Conservation (phyloP, 208 protist genomes). For the Leishmania arabica region DNA sequence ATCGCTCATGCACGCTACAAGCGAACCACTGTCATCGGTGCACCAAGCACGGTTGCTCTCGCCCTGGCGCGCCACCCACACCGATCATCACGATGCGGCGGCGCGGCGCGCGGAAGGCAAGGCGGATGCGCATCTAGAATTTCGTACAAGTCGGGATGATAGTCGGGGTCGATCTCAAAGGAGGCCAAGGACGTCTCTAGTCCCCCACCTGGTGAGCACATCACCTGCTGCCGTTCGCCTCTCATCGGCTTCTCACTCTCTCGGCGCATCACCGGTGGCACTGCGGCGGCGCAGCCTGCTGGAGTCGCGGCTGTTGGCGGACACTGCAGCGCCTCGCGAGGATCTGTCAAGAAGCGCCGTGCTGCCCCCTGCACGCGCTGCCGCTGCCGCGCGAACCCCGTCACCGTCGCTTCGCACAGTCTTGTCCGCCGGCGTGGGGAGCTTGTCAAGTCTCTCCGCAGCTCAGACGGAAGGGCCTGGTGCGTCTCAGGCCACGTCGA, state of each 20-base stretch:
- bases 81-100: neutral
- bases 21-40: neutral
- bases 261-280: neutral
- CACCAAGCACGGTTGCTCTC: neutral
- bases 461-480: neutral
- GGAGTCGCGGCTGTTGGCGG: neutral
- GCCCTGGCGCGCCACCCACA: neutral
- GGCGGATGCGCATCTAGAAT: neutral
- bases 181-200: neutral
- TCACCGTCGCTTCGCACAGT: neutral
- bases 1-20: neutral
- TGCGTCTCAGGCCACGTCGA: neutral
- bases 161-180: neutral
- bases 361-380: neutral
- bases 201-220: slow-evolving; percentile 9
- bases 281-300: neutral
- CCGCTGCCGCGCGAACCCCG: neutral
- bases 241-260: neutral
- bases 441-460: neutral
- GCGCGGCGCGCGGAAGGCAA: neutral
- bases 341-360: neutral
- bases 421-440: no score
- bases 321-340: neutral
- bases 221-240: neutral
- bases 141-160: neutral